Conservation (phyloP, 495 filamentous ascomycete species). For the Sphaerosporella brunnea region DNA sequence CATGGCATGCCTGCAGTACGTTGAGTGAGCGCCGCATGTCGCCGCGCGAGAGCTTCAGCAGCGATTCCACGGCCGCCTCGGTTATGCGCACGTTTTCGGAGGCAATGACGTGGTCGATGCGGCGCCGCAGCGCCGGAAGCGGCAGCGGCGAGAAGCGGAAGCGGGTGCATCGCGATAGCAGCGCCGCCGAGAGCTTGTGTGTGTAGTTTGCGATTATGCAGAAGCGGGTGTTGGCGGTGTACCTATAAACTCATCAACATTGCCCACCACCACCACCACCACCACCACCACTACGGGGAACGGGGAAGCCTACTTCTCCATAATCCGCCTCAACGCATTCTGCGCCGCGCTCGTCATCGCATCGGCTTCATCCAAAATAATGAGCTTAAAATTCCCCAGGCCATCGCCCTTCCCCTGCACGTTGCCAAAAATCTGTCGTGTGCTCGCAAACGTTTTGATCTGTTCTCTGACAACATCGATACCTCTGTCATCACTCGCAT, state of each 20-base stretch:
- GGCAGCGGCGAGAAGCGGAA: slow-evolving; percentile 93
- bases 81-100: slow-evolving; percentile 74
- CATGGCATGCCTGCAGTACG: slow-evolving; percentile 90
- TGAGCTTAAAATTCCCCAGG: slow-evolving; percentile 75
- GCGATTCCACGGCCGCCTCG: slow-evolving; percentile 54
- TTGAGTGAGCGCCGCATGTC: slow-evolving; percentile 94
- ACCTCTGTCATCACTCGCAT: slow-evolving; percentile 89
- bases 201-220: slow-evolving; percentile 99
- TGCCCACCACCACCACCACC: too few species aligned
- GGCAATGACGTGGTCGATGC: slow-evolving; percentile 81
- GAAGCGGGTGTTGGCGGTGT: slow-evolving; percentile 94
- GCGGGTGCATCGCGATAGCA: slow-evolving; percentile 82
- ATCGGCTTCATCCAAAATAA: slow-evolving; percentile 94
- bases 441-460: slow-evolving; percentile 94
- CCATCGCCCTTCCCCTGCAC: slow-evolving; percentile 31
- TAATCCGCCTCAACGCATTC: slow-evolving; percentile 91
- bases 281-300: too few species aligned
- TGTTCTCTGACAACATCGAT: slow-evolving; percentile 98
- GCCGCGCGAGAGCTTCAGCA: slow-evolving; percentile 77
- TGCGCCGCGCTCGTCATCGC: slow-evolving; percentile 95
- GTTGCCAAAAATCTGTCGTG: slow-evolving; percentile 39
- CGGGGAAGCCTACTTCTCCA: too few species aligned
- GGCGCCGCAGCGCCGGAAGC: slow-evolving; percentile 56
- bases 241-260: too few species aligned
- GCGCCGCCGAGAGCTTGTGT: slow-evolving; percentile 88